These are phyloP conservation scores for Flaveria ramosissima DNA, from an alignment of 129 eudicot genomes.

Conservation along the genomic window DNA sequence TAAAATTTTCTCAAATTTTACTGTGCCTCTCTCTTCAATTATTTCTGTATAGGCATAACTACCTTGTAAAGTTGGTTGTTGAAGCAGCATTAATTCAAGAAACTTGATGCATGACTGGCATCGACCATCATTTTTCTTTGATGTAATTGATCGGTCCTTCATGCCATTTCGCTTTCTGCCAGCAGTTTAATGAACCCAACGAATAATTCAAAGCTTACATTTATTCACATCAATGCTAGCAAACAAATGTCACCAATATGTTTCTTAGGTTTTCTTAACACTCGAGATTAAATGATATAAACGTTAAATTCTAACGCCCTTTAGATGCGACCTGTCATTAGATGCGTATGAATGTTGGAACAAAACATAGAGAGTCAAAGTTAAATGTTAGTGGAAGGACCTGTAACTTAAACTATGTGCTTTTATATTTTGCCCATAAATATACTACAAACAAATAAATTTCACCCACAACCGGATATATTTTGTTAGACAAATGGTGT, in stretches of 20 bases:
- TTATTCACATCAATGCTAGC: slow-evolving; percentile 40
- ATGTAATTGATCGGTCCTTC: slow-evolving; percentile 49
- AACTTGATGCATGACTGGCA: slow-evolving; percentile 39
- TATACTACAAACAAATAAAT: too few species aligned
- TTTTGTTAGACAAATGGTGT: too few species aligned
- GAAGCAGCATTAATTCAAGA: slow-evolving; percentile 43
- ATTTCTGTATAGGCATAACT: slow-evolving; percentile 43
- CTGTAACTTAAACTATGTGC: too few species aligned
- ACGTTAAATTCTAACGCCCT: slow-evolving; percentile 13
- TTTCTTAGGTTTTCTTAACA: slow-evolving; percentile 27
- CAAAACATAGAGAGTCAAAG: too few species aligned
- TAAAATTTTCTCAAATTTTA: not conserved
- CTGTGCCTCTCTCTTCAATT: slow-evolving; percentile 43
- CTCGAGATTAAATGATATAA: slow-evolving; percentile 18
- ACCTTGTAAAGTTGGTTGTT: slow-evolving; percentile 50
- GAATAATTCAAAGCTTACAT: slow-evolving; percentile 43
- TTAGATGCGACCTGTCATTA: slow-evolving; percentile 24
- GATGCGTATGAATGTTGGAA: too few species aligned
- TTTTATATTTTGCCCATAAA: too few species aligned
- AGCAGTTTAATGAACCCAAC: slow-evolving; percentile 47
- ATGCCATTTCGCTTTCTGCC: slow-evolving; percentile 54
- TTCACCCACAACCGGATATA: too few species aligned
- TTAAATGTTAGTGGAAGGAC: too few species aligned
- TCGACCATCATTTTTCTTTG: slow-evolving; percentile 49
- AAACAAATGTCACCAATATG: slow-evolving; percentile 34